A percentile compares a stretch with the other conserved stretches of the same genome.
Evolutionary conservation across 2,329 filamentous ascomycete genomes (phyloP).

Genomic region (Epichloe coenophiala): DNA sequence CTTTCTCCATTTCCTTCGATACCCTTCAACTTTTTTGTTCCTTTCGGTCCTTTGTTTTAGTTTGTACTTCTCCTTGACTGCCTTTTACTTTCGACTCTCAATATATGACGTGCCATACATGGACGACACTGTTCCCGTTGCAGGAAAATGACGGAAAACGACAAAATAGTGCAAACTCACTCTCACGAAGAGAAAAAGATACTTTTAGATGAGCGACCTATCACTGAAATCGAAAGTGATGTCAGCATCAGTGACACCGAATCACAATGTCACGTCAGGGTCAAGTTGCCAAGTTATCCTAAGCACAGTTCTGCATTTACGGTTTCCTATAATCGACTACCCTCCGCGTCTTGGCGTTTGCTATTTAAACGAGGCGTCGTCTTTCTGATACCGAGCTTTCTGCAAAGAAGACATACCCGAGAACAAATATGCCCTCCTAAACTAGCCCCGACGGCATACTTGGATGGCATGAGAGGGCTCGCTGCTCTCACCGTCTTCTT

Average conservation of each 20-base stretch:
- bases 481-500: slow-evolving; percentile 43
- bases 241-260: slow-evolving; percentile 25
- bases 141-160: slow-evolving; percentile 28
- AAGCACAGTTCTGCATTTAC: slow-evolving; percentile 14
- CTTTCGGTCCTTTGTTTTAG: neutral
- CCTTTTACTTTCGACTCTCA: neutral
- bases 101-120: neutral
- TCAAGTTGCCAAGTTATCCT: slow-evolving; percentile 5
- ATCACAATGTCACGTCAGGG: slow-evolving; percentile 16
- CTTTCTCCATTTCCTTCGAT: neutral
- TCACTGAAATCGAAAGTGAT: slow-evolving; percentile 32
- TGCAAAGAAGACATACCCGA: slow-evolving; percentile 29
- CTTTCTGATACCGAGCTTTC: slow-evolving; percentile 40
- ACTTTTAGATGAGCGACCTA: slow-evolving; percentile 29
- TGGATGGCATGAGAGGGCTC: slow-evolving; percentile 44
- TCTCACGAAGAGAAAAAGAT: slow-evolving; percentile 30
- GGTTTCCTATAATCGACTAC: slow-evolving; percentile 15
- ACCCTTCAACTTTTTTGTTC: neutral
- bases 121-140: slow-evolving; percentile 2
- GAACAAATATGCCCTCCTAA: slow-evolving; percentile 27
- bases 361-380: slow-evolving; percentile 24
- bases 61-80: neutral
- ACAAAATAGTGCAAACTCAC: slow-evolving; percentile 19
- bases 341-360: slow-evolving; percentile 23
- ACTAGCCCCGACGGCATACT: slow-evolving; percentile 40